phyloP scores from a whole-genome alignment of 2,329 filamentous ascomycete species.

The Aphanocladium album region DNA sequence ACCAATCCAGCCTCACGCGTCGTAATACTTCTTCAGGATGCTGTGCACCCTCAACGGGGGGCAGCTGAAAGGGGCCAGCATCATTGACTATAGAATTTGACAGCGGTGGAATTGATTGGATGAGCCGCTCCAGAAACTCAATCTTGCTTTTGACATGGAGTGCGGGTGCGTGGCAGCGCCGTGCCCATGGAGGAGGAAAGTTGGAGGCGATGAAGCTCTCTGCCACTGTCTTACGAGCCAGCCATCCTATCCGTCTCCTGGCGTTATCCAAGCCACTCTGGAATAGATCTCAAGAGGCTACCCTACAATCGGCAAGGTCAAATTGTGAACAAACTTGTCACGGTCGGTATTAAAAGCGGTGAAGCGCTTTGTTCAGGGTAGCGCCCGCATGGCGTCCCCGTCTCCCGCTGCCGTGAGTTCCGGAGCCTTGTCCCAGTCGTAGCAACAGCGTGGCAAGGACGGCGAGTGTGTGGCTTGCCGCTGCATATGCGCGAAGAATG shows the following conservation, averaged over 20 bases:
- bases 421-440: background rate
- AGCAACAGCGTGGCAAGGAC: background rate
- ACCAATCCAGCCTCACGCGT: background rate
- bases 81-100: background rate
- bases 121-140: no score
- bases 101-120: background rate
- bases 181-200: no score
- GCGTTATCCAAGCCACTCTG: no score
- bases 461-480: background rate
- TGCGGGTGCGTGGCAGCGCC: no score
- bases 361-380: background rate
- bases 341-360: background rate
- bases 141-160: no score
- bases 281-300: no score
- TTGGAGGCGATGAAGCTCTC: no score
- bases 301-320: no score
- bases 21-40: background rate
- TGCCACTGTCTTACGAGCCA: no score
- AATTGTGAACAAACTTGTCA: no score
- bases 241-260: no score
- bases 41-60: background rate
- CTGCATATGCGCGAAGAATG: background rate
- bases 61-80: background rate
- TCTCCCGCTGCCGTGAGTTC: background rate
- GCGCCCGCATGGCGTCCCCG: background rate